Conservation (phyloP, 192 early-diverging fungal species). For the Dispira simplex region DNA sequence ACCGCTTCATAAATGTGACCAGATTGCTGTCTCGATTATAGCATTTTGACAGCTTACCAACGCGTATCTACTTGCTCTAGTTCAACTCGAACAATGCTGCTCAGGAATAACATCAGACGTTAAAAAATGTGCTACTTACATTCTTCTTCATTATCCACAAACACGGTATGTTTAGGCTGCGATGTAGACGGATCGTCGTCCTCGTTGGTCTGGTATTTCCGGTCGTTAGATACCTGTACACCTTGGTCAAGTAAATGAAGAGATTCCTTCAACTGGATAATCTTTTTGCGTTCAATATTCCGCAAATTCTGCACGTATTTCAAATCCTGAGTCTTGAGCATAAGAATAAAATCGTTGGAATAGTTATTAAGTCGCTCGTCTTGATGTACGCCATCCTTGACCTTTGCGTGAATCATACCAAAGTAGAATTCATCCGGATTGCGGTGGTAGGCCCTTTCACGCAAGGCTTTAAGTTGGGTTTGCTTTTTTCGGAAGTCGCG, state of each 20-base stretch:
- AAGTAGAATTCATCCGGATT: constrained; percentile 99
- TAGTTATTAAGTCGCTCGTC: constrained; percentile 54
- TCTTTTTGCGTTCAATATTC: constrained; percentile 30
- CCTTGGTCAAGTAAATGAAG: constrained; percentile 43
- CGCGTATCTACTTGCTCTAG: too few species aligned
- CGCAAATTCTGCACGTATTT: constrained; percentile 73
- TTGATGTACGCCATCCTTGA: constrained; percentile 73
- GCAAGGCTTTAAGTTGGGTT: constrained; percentile 66
- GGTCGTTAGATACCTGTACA: not conserved
- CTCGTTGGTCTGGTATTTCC: constrained; percentile 12
- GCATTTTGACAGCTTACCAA: not conserved
- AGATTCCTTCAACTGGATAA: constrained; percentile 54
- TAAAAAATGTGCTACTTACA: constrained; percentile 15
- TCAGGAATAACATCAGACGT: not conserved
- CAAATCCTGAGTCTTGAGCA: constrained; percentile 88
- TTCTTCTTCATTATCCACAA: constrained; percentile 54
- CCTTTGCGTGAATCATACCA: constrained; percentile 80
- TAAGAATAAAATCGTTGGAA: constrained; percentile 54
- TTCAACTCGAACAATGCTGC: not conserved
- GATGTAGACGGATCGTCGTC: not conserved
- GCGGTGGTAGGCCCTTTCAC: constrained; percentile 66
- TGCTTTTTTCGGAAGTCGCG: constrained; percentile 79
- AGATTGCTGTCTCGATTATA: not conserved
- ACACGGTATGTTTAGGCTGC: constrained; percentile 53
- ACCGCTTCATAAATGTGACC: not conserved